A percentile compares a stretch with the other conserved stretches of the same genome.
phyloP scores from a whole-genome alignment of 192 early-diverging fungal genomes.

The Rhizophlyctis rosea region DNA sequence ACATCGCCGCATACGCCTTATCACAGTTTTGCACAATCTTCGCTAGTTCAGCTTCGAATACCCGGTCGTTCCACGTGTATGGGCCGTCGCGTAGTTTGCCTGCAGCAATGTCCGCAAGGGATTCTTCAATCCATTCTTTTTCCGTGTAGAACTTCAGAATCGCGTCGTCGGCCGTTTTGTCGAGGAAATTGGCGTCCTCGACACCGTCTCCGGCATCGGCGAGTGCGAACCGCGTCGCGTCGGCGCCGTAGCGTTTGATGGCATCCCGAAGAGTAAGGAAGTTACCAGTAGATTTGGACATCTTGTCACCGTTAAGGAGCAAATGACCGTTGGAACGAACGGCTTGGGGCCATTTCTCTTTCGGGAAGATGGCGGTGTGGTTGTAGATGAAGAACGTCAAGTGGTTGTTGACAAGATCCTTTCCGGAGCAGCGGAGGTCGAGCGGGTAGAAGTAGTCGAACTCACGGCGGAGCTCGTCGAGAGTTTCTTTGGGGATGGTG shows the following conservation, averaged over 20 bases:
- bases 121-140: conserved; percentile 85
- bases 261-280: conserved; percentile 82
- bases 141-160: conserved; percentile 89
- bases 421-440: conserved; percentile 93
- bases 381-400: conserved; percentile 96
- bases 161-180: conserved; percentile 89
- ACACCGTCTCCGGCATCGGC: conserved; percentile 95
- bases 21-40: conserved; percentile 65
- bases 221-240: conserved; percentile 90
- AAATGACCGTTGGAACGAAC: conserved; percentile 94
- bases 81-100: conserved; percentile 49
- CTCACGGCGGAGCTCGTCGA: conserved; percentile 80
- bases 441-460: conserved; percentile 98
- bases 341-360: conserved; percentile 81
- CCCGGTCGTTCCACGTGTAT: conserved; percentile 76
- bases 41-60: conserved; percentile 92
- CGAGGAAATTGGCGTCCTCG: conserved; percentile 99
- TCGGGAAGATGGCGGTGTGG: conserved; percentile 93
- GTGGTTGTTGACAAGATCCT: conserved; percentile 97
- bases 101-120: conserved; percentile 43
- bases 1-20: conserved; percentile 70
- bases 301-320: conserved; percentile 93
- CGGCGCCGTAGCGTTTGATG: conserved; percentile 85
- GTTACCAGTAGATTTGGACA: conserved; percentile 98
- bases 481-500: conserved; percentile 58